These are phyloP conservation scores for Rubia peregrina DNA, from an alignment of 305 asterid genomes.

Conservation along the genomic window DNA sequence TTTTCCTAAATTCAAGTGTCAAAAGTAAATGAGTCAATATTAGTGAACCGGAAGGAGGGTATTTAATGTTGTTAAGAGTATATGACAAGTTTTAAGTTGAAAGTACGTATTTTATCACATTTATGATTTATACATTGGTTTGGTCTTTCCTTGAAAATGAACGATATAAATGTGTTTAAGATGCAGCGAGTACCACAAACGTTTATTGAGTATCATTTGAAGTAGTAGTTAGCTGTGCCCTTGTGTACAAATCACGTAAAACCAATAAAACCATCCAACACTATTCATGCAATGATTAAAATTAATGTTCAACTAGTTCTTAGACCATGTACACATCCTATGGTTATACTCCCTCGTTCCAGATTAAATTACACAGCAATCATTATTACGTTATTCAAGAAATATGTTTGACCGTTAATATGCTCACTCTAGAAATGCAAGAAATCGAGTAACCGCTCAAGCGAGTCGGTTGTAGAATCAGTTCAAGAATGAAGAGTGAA, in stretches of 20 bases:
- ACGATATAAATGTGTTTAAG: background rate
- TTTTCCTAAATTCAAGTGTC: too few relatives aligned
- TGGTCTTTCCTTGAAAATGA: slow-evolving; percentile 6
- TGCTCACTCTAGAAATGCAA: too few relatives aligned
- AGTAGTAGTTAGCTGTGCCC: background rate
- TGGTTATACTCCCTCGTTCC: too few relatives aligned
- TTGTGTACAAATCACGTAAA: background rate
- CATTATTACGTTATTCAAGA: too few relatives aligned
- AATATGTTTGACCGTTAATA: too few relatives aligned
- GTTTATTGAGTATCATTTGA: background rate
- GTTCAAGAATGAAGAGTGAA: too few relatives aligned
- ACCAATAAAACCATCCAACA: background rate
- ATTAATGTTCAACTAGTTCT: background rate
- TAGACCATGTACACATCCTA: background rate
- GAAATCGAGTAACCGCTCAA: too few relatives aligned
- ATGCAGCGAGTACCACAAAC: background rate
- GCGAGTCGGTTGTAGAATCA: too few relatives aligned
- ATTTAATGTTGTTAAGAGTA: background rate
- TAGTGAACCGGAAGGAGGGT: too few relatives aligned
- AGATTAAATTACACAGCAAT: too few relatives aligned
- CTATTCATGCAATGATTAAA: background rate
- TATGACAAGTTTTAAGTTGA: background rate
- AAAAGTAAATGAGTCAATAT: too few relatives aligned
- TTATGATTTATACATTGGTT: background rate
- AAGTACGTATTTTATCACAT: background rate